Base-by-base conservation (phyloP, 2,329 filamentous ascomycete genomes). In the Cercospora sp. region DNA sequence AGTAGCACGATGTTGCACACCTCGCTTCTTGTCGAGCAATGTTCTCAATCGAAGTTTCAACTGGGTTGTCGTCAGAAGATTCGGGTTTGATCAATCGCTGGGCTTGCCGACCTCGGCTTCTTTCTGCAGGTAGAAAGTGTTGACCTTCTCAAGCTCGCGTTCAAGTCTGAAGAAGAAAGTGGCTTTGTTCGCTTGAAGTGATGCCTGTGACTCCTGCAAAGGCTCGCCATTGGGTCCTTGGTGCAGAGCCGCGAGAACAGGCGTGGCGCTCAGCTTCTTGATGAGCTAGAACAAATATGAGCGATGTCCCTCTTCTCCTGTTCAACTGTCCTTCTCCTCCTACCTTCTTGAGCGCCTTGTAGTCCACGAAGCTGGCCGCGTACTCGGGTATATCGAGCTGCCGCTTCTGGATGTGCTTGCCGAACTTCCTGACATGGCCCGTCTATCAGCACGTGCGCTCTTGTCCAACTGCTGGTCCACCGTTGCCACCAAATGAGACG, bases 351-450 rank as follows among this genome's bases (percentile, higher is more conserved):
- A 99, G 86, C 69, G 93, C 94, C 84, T 99, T 99, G 85, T 99
- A 99, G 83, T 99, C 97, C 75, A 98, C 94, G 79, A 99, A 99
- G 82, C 94, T 97, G 72, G 94, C 93, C 70, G 95, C 94, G 90
- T 99, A 99, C 87, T 99, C 95, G 69, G 95, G 95, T 69, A 99
- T 94, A 81, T 99, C 95, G 77, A 99, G 92, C 87, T 99, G 95
- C 80, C 94, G 91, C 85, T 97, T 97, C 85, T 98, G 95, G 74
- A 99, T 97, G 80, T 97, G 93, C 86, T 99, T 99, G 81, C 95
- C 95, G 85, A 99, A 99, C 88, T 99, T 99, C 95, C 94, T 99
- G 70, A 42, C 13, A 57, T 30, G 36, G 59, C n/a, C 36, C 59
- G 26, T 28, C 53, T 45, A 67, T 69, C 66, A 70, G 69, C 69